phyloP scores from a whole-genome alignment of 768 basidiomycete genomes.

The Boletellus emodensis region DNA sequence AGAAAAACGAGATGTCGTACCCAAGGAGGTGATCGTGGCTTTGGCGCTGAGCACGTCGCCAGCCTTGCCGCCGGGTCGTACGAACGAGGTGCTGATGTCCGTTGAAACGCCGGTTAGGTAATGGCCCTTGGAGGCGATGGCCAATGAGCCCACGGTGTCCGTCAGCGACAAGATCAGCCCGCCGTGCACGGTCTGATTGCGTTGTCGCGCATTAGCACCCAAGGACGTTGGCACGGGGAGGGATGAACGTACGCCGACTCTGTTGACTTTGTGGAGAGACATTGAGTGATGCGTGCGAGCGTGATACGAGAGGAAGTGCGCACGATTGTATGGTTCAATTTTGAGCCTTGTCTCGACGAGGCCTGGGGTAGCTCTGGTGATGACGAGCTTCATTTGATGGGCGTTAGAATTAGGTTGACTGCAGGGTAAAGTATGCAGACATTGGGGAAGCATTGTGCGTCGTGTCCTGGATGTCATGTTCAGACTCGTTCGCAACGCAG shows the following conservation, averaged over 20 bases:
- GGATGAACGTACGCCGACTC: conserved; percentile 61
- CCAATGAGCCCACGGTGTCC: conserved; percentile 80
- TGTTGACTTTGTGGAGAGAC: conserved; percentile 52
- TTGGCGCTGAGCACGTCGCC: conserved; percentile 67
- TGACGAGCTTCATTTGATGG: conserved; percentile 47
- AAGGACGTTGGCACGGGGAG: background rate
- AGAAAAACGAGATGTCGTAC: conserved; percentile 30
- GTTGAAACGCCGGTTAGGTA: conserved; percentile 88
- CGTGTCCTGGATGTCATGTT: conserved; percentile 55
- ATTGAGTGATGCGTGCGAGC: background rate
- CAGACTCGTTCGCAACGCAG: background rate
- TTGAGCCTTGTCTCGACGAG: conserved; percentile 62
- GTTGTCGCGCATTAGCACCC: background rate
- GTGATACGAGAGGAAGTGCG: conserved; percentile 18
- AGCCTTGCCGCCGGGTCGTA: conserved; percentile 67
- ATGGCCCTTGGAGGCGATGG: conserved; percentile 76
- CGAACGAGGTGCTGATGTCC: conserved; percentile 74
- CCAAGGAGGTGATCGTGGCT: conserved; percentile 66
- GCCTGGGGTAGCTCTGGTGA: conserved; percentile 70
- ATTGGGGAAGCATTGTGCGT: conserved; percentile 75
- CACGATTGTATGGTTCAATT: conserved; percentile 73
- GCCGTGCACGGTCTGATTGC: conserved; percentile 61
- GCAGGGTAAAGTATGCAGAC: conserved; percentile 36
- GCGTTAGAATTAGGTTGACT: background rate
- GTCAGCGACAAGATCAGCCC: conserved; percentile 79